Evolutionary conservation across 2,329 filamentous ascomycete genomes (phyloP), one percentile per base, ranked within the genome.

Genomic region (Cladophialophora exuberans): DNA sequence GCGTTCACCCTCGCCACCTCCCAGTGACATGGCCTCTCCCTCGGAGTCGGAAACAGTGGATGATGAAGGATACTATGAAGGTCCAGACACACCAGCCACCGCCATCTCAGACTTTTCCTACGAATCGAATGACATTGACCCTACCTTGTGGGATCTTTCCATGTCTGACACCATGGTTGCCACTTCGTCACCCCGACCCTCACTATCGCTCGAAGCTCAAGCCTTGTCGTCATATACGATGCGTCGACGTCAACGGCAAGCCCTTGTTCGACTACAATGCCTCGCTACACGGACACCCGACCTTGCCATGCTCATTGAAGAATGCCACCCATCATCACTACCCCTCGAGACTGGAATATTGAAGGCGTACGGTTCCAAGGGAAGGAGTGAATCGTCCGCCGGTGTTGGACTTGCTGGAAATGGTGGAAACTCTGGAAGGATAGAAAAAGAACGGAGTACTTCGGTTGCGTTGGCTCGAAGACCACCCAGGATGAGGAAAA

Each of bases 301-400:
- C 50, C 47, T 65, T 9, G 64, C 64, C 17, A 65, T 65, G 64
- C 58, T 65, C 13, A 60, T 65, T 45, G 64, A 65, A 53, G 64
- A 65, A 31, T 64, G 62, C 47, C 64, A 65, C 30, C 64, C 64
- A 11, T 64, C 61, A 46, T 65, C 64, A 13, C 35, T 65, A 15
- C 63, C 63, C 9, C 44, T 59, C 11, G 53, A 56, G 25, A 56
- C 45, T 26, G 61, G 59, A 22, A 45, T 36, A 4, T 39, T 39
- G 23, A 52, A 58, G 36, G 39, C 47, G 11, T 51, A 57, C 33
- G 48, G 33, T 26, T 18, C 57, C 2, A 56, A 55, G 31, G 52
- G 46, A 25, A 39, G 55, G 38, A 64, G 47, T n/a, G 55, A 51
- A 5, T 56, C 54, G 7, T 51, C 42, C 6, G 50, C 56, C 54